phyloP scores from a whole-genome alignment of 169 alveolate genomes.

The Toxoplasma gondii region DNA sequence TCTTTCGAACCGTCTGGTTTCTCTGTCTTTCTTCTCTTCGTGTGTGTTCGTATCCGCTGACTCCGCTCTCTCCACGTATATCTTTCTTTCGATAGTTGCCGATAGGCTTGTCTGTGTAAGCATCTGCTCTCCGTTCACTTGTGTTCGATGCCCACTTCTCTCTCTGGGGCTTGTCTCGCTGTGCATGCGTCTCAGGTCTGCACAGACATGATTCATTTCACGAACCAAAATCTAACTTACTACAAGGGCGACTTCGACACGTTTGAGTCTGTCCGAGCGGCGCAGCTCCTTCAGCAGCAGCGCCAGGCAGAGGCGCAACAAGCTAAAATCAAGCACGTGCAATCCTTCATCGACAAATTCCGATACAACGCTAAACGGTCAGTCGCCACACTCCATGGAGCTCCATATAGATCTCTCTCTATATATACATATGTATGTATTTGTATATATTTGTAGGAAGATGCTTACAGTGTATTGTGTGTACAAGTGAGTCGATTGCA shows the following conservation, averaged over 20 bases:
- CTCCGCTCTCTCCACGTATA: too few species aligned
- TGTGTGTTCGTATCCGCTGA: too few species aligned
- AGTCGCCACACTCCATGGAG: neutral
- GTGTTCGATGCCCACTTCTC: neutral
- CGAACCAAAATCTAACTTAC: conserved; percentile 83
- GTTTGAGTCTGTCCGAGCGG: conserved; percentile 92
- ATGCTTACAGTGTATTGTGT: neutral
- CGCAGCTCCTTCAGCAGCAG: conserved; percentile 80
- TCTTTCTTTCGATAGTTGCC: too few species aligned
- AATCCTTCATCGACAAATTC: conserved; percentile 91
- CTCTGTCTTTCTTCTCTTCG: too few species aligned
- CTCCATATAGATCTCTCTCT: neutral
- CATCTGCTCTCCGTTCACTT: too few species aligned
- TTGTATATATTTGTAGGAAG: neutral
- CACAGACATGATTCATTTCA: conserved; percentile 95
- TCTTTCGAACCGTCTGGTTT: too few species aligned
- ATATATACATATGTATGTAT: neutral
- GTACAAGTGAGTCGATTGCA: neutral
- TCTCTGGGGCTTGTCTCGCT: neutral
- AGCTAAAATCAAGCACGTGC: conserved; percentile 91
- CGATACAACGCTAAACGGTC: conserved; percentile 69
- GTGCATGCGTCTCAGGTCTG: conserved; percentile 77
- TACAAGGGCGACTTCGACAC: conserved; percentile 95
- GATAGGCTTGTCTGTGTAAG: too few species aligned
- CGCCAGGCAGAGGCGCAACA: conserved; percentile 89